Percentiles rank a stretch among this genome's conserved stretches.
Evolutionary conservation across 768 basidiomycete genomes (phyloP).

Genomic region (Lyophyllum shimeji): DNA sequence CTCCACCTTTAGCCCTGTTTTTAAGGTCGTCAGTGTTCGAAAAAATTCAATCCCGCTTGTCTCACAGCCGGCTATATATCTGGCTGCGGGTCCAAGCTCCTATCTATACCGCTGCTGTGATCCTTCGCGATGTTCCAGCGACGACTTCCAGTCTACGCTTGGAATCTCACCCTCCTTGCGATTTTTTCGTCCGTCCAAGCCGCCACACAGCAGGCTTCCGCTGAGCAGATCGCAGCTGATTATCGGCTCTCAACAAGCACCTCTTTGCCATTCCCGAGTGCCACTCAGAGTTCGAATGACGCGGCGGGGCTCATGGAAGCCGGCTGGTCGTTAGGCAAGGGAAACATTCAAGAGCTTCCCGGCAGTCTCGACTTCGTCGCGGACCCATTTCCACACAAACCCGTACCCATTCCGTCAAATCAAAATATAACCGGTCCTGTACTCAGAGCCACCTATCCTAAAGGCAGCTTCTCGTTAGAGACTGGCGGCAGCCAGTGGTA

Average conservation of each 20-base stretch:
- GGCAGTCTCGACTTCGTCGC: slow-evolving; percentile 60
- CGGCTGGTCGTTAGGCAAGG: slow-evolving; percentile 63
- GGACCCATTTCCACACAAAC: slow-evolving; percentile 62
- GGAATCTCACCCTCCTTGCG: slow-evolving; percentile 15
- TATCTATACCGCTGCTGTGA: background rate
- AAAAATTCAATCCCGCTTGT: background rate
- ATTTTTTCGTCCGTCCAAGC: slow-evolving; percentile 13
- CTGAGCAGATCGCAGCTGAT: slow-evolving; percentile 43
- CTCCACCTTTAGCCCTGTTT: too few species aligned
- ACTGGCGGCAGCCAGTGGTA: slow-evolving; percentile 71
- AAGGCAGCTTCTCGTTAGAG: slow-evolving; percentile 57
- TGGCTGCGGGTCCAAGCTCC: background rate
- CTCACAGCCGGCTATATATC: background rate
- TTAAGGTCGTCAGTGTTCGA: background rate
- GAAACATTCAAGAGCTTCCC: slow-evolving; percentile 57
- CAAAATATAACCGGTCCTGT: slow-evolving; percentile 39
- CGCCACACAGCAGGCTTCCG: slow-evolving; percentile 29
- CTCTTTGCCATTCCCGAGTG: slow-evolving; percentile 62
- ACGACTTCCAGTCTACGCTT: slow-evolving; percentile 17
- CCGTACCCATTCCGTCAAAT: slow-evolving; percentile 29
- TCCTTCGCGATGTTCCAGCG: slow-evolving; percentile 9
- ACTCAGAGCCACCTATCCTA: slow-evolving; percentile 64
- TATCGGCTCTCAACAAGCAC: slow-evolving; percentile 63
- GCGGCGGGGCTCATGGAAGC: slow-evolving; percentile 51
- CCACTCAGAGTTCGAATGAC: slow-evolving; percentile 51